phyloP scores from a whole-genome alignment of 2,329 filamentous ascomycete species.

The Aspergillus oerlinghausenensis region DNA sequence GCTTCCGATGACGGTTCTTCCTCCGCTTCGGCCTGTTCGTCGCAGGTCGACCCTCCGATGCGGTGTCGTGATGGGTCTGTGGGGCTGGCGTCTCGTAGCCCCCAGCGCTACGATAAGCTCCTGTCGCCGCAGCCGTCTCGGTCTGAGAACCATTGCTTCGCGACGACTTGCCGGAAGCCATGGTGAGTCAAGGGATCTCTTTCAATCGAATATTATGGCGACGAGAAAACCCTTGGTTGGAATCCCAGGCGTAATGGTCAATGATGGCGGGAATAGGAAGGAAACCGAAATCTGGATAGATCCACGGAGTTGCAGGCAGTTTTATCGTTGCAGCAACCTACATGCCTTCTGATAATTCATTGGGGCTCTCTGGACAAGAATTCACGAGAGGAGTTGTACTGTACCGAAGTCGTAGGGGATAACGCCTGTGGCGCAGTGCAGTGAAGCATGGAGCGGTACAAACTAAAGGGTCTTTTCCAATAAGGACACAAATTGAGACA shows the following conservation, averaged over 20 bases:
- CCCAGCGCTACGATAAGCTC: conserved; percentile 1
- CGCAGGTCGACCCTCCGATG: conserved; percentile 15
- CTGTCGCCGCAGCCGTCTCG: conserved; percentile 2
- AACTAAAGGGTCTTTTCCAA: conserved; percentile 1
- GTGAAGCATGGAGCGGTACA: conserved; percentile 14
- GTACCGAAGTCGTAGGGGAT: conserved; percentile 3
- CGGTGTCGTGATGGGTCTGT: conserved; percentile 17
- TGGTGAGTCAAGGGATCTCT: conserved; percentile 5
- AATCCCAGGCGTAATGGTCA: background rate
- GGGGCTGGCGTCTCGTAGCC: conserved; percentile 8
- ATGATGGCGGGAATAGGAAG: background rate
- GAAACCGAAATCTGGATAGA: conserved; percentile 1
- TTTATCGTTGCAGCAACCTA: conserved; percentile 2
- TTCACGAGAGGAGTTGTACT: background rate
- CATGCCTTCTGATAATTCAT: conserved; percentile 16
- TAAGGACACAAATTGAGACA: background rate
- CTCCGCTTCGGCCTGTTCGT: conserved; percentile 40
- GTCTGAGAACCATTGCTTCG: conserved; percentile 7
- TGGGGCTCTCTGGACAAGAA: background rate
- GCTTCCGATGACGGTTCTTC: conserved; percentile 74
- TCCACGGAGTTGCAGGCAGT: conserved; percentile 3
- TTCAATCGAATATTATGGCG: background rate
- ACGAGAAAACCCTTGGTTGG: background rate
- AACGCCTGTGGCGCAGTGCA: conserved; percentile 11
- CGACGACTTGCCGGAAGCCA: conserved; percentile 7